Conservation (phyloP, 2,329 filamentous ascomycete species). For the Ceratocystis lukuohia region DNA sequence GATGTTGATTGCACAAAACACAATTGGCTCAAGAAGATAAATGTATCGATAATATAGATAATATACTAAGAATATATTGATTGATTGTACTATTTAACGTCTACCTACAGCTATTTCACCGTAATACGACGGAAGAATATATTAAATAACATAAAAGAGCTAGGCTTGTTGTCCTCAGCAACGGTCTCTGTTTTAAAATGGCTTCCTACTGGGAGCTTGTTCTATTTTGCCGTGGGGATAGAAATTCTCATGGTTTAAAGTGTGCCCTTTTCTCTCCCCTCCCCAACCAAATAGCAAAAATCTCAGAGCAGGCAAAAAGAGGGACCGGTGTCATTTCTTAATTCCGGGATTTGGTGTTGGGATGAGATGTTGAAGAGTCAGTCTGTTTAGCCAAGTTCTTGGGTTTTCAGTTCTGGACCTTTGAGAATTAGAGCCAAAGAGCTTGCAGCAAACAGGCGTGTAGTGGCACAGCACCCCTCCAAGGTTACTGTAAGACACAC, state of each 20-base stretch:
- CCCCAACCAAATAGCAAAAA: not conserved
- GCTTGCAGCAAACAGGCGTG: not conserved
- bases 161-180: not conserved
- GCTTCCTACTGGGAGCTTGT: not conserved
- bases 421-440: not conserved
- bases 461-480: not conserved
- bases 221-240: not conserved
- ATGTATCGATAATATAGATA: not conserved
- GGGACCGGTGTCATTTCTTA: not conserved
- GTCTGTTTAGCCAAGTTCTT: not conserved
- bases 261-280: not conserved
- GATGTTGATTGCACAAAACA: not conserved
- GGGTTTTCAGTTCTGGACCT: not conserved
- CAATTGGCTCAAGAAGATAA: not conserved
- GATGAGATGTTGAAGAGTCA: too few relatives aligned
- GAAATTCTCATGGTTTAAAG: too few relatives aligned
- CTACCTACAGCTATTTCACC: too few relatives aligned
- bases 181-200: not conserved
- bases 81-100: too few relatives aligned
- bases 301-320: not conserved
- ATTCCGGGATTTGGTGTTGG: constrained; percentile 1
- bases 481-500: not conserved
- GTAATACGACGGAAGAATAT: too few relatives aligned
- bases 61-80: not conserved
- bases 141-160: not conserved